Percentiles rank a stretch among this genome's conserved stretches.
phyloP scores from a whole-genome alignment of 495 filamentous ascomycete species.

The Gamarada debralockiae region DNA sequence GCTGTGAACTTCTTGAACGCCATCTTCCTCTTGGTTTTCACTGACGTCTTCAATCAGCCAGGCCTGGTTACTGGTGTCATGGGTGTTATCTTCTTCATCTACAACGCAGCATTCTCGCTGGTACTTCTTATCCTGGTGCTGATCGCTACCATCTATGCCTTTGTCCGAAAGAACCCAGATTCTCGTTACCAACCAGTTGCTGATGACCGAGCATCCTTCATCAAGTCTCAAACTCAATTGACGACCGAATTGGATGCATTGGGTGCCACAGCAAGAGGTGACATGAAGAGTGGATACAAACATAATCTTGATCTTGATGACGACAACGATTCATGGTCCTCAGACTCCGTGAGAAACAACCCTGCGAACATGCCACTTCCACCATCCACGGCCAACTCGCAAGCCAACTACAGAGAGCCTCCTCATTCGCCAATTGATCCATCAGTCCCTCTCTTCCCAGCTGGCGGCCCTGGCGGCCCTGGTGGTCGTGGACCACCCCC shows the following conservation, averaged over 20 bases:
- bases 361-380: constrained; percentile 34
- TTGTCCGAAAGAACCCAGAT: constrained; percentile 94
- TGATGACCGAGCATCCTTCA: constrained; percentile 94
- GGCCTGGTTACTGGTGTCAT: constrained; percentile 86
- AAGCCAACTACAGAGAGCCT: constrained; percentile 27
- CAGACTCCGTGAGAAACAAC: constrained; percentile 36
- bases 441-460: constrained; percentile 57
- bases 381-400: constrained; percentile 22
- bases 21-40: constrained; percentile 81
- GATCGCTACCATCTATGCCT: constrained; percentile 73
- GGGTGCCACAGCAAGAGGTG: constrained; percentile 86
- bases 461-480: constrained; percentile 13
- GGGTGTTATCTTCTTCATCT: constrained; percentile 89
- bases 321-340: constrained; percentile 63
- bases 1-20: constrained; percentile 88
- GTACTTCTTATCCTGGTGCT: constrained; percentile 86
- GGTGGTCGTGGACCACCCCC: constrained; percentile 1
- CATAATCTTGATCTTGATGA: constrained; percentile 67
- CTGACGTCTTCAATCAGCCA: constrained; percentile 80
- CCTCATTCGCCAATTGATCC: constrained; percentile 60
- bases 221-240: constrained; percentile 93
- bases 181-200: constrained; percentile 95
- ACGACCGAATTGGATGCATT: constrained; percentile 90
- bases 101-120: constrained; percentile 84
- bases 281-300: constrained; percentile 64